These are phyloP conservation scores for Pythium dissimile DNA, from an alignment of 352 stramenopile species.

Conservation along the genomic window DNA sequence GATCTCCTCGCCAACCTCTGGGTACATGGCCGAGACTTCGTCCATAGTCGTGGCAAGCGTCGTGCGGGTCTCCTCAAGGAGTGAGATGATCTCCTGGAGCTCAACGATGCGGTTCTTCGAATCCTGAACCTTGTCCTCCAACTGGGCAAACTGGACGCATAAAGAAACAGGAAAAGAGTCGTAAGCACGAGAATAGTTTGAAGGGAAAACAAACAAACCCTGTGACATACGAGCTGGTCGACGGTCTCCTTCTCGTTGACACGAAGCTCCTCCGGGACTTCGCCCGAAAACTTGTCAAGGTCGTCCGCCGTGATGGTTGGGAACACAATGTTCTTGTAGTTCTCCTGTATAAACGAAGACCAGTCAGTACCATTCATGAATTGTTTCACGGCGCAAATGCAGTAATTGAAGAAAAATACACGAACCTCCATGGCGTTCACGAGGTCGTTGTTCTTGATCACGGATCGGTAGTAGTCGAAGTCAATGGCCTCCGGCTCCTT, in stretches of 20 bases:
- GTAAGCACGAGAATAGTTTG: too few relatives aligned
- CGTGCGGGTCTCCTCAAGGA: slow-evolving; percentile 84
- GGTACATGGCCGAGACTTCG: slow-evolving; percentile 84
- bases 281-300: slow-evolving; percentile 50
- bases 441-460: slow-evolving; percentile 88
- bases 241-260: slow-evolving; percentile 81
- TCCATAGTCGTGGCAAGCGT: slow-evolving; percentile 84
- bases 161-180: background rate
- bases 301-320: slow-evolving; percentile 73
- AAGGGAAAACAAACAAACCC: background rate
- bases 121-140: slow-evolving; percentile 81
- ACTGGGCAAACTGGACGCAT: slow-evolving; percentile 49
- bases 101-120: slow-evolving; percentile 84
- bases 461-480: slow-evolving; percentile 84
- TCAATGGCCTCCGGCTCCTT: slow-evolving; percentile 82
- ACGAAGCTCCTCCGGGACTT: slow-evolving; percentile 49
- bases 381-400: too few relatives aligned
- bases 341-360: slow-evolving; percentile 28
- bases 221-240: slow-evolving; percentile 53
- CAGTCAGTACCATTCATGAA: too few relatives aligned
- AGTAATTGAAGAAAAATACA: too few relatives aligned
- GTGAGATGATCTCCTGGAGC: slow-evolving; percentile 77
- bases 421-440: slow-evolving; percentile 71
- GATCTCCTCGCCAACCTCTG: slow-evolving; percentile 82
- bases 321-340: slow-evolving; percentile 86